Evolutionary conservation across 805 yeast genomes (phyloP).

Genomic region (Lipomyces spencermartinsiae): DNA sequence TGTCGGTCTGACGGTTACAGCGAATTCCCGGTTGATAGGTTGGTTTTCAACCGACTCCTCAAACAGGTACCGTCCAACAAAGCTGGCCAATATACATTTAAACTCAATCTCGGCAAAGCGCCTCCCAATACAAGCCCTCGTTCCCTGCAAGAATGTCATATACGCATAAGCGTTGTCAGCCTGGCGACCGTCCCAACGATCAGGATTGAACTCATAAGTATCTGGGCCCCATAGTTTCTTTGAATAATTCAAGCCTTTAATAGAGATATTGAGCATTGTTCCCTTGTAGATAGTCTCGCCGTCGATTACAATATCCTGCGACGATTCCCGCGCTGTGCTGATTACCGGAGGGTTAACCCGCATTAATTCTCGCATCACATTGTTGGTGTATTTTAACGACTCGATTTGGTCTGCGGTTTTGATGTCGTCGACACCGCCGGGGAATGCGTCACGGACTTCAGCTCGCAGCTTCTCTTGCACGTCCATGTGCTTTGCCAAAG

Average conservation of each 20-base stretch:
- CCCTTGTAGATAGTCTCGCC: slow-evolving; percentile 24
- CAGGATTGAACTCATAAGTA: slow-evolving; percentile 29
- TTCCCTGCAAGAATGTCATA: slow-evolving; percentile 30
- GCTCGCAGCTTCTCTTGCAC: slow-evolving; percentile 26
- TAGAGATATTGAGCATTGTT: slow-evolving; percentile 12
- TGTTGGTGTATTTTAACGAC: slow-evolving; percentile 18
- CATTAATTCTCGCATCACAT: slow-evolving; percentile 25
- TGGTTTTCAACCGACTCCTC: slow-evolving; percentile 24
- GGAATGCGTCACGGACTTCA: slow-evolving; percentile 26
- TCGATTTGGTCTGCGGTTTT: slow-evolving; percentile 24
- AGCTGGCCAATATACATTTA: slow-evolving; percentile 15
- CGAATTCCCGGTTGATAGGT: slow-evolving; percentile 8
- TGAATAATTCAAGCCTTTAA: slow-evolving; percentile 13
- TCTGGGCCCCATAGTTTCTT: slow-evolving; percentile 29
- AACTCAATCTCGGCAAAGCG: slow-evolving; percentile 34
- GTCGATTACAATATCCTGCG: slow-evolving; percentile 6
- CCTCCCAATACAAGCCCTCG: slow-evolving; percentile 29
- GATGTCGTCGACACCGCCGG: slow-evolving; percentile 22
- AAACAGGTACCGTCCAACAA: slow-evolving; percentile 24
- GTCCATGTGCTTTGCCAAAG: slow-evolving; percentile 24
- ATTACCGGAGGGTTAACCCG: slow-evolving; percentile 28
- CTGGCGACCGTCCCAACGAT: slow-evolving; percentile 31
- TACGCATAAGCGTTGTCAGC: slow-evolving; percentile 26
- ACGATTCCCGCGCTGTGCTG: slow-evolving; percentile 21
- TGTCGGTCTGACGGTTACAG: slow-evolving; percentile 24